A percentile compares a stretch with the other conserved stretches of the same genome.
These are phyloP conservation scores for Artomyces pyxidatus DNA, from an alignment of 768 basidiomycete species.

Conservation along the genomic window DNA sequence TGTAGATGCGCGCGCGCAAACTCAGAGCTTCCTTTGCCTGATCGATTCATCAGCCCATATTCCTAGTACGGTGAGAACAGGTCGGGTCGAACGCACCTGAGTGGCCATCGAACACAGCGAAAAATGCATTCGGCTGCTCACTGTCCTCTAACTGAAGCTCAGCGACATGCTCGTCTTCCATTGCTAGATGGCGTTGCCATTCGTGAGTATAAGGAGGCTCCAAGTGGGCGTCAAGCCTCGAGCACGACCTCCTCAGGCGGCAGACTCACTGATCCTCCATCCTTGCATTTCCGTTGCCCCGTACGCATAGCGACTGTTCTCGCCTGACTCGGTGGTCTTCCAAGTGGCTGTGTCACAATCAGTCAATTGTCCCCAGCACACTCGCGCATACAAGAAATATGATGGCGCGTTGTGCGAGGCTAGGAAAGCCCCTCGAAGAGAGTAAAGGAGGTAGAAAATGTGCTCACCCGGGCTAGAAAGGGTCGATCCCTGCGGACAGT, in stretches of 20 bases:
- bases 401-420: too few relatives aligned
- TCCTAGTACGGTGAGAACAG: not conserved
- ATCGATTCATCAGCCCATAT: too few relatives aligned
- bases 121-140: conserved; percentile 60
- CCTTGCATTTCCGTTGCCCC: conserved; percentile 97
- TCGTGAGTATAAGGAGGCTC: not conserved
- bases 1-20: conserved; percentile 84
- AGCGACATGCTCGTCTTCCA: conserved; percentile 93
- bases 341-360: conserved; percentile 80
- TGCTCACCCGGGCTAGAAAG: too few relatives aligned
- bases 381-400: too few relatives aligned
- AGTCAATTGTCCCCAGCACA: too few relatives aligned
- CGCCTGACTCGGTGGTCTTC: conserved; percentile 71
- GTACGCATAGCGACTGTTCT: conserved; percentile 62
- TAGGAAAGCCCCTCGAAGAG: too few relatives aligned
- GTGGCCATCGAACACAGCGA: conserved; percentile 97
- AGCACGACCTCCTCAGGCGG: too few relatives aligned
- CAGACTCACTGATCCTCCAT: conserved; percentile 89
- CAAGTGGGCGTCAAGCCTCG: not conserved
- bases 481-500: too few relatives aligned
- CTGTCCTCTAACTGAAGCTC: conserved; percentile 59
- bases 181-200: conserved; percentile 46
- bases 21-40: conserved; percentile 57
- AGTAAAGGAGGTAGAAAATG: too few relatives aligned
- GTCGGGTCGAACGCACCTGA: conserved; percentile 87